phyloP scores from a whole-genome alignment of 805 yeast species.

The Phaffomyces antillensis region DNA sequence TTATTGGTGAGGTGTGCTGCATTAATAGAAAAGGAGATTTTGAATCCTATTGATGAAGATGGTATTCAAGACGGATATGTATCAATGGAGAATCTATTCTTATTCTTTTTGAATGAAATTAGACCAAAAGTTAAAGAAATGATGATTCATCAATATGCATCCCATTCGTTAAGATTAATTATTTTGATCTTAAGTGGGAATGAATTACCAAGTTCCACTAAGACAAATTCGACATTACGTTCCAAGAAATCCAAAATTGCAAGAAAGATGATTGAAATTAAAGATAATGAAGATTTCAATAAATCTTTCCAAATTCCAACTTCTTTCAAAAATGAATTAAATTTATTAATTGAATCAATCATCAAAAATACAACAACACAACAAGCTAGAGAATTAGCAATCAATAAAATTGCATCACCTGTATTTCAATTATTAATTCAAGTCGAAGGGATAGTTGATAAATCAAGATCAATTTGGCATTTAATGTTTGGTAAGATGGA shows the following conservation, averaged over 20 bases:
- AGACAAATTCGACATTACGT: conserved; percentile 65
- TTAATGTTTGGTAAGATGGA: conserved; percentile 45
- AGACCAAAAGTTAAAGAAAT: conserved; percentile 51
- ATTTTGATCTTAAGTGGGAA: conserved; percentile 71
- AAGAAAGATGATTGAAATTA: conserved; percentile 85
- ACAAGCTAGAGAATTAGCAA: conserved; percentile 63
- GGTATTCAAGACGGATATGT: conserved; percentile 32
- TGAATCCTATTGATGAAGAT: conserved; percentile 34
- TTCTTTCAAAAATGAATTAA: conserved; percentile 56
- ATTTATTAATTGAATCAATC: conserved; percentile 38
- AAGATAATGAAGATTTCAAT: conserved; percentile 67
- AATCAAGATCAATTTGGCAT: conserved; percentile 66
- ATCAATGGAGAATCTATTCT: conserved; percentile 60
- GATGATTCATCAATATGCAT: conserved; percentile 73
- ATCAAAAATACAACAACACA: conserved; percentile 31
- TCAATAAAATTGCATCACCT: conserved; percentile 81
- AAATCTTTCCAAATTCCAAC: conserved; percentile 63
- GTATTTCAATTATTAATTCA: conserved; percentile 73
- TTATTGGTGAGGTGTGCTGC: conserved; percentile 69
- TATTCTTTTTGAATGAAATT: conserved; percentile 60
- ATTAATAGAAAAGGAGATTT: conserved; percentile 63
- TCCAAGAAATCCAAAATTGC: conserved; percentile 83
- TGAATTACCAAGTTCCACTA: conserved; percentile 65
- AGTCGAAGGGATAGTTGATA: conserved; percentile 74
- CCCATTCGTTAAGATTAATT: conserved; percentile 76